Evolutionary conservation across 331 rosid genomes (phyloP).

Genomic region (Saraca asoca): DNA sequence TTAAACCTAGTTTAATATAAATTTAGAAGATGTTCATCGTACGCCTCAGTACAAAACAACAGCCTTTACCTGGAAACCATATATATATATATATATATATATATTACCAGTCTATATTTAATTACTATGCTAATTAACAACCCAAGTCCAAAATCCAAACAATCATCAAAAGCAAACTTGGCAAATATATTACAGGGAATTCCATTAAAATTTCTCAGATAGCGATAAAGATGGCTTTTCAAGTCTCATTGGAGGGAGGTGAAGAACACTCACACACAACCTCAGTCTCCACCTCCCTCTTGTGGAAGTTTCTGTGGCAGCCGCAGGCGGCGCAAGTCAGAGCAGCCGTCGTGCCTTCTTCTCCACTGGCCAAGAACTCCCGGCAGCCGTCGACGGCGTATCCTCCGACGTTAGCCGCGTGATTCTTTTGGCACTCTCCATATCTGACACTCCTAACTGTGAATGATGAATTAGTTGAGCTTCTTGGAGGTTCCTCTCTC

Average conservation of each 20-base stretch:
- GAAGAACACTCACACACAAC: slow-evolving; percentile 62
- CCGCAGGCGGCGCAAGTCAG: slow-evolving; percentile 94
- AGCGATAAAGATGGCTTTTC: slow-evolving; percentile 4
- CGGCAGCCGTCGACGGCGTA: slow-evolving; percentile 94
- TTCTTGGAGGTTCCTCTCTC: slow-evolving; percentile 60
- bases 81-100: too few species aligned
- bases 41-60: slow-evolving; percentile 20
- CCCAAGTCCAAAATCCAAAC: slow-evolving; percentile 10
- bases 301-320: slow-evolving; percentile 90
- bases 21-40: slow-evolving; percentile 1
- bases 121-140: background rate
- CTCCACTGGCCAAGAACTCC: slow-evolving; percentile 90
- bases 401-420: slow-evolving; percentile 91
- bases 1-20: background rate
- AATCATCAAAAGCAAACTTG: slow-evolving; percentile 23
- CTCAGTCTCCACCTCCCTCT: slow-evolving; percentile 66
- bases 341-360: slow-evolving; percentile 62
- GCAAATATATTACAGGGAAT: slow-evolving; percentile 32
- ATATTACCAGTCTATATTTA: background rate
- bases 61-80: slow-evolving; percentile 18
- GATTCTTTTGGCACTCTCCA: slow-evolving; percentile 96
- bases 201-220: background rate
- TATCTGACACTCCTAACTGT: slow-evolving; percentile 62
- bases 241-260: slow-evolving; percentile 57
- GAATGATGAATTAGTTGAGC: slow-evolving; percentile 22